These are phyloP conservation scores for Blastocladiella britannica DNA, from an alignment of 192 early-diverging fungal species.

Conservation along the genomic window DNA sequence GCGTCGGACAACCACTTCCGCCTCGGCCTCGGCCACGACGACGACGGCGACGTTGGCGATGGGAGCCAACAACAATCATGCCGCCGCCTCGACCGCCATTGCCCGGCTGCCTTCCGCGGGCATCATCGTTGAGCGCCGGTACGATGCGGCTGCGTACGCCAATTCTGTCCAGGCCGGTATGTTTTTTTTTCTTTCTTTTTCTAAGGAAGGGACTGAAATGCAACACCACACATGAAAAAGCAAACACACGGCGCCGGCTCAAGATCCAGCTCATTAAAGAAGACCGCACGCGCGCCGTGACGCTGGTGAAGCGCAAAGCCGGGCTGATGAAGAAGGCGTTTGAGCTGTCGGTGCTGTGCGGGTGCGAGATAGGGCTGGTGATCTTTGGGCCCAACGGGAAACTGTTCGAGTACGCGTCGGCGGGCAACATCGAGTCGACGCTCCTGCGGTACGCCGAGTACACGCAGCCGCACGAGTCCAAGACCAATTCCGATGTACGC, in stretches of 20 bases:
- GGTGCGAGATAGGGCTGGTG: constrained; percentile 83
- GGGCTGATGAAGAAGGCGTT: constrained; percentile 93
- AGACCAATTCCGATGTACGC: constrained; percentile 13
- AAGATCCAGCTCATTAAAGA: constrained; percentile 92
- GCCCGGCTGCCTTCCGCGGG: no score
- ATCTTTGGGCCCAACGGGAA: constrained; percentile 90
- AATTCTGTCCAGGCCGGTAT: no score
- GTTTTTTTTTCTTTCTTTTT: no score
- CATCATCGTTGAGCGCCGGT: no score
- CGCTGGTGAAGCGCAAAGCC: constrained; percentile 84
- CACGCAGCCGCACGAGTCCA: not conserved
- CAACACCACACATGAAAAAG: no score
- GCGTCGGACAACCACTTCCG: no score
- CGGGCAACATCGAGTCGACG: constrained; percentile 81
- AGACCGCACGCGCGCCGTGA: constrained; percentile 78
- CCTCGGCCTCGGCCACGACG: no score
- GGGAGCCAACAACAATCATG: no score
- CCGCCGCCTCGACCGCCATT: no score
- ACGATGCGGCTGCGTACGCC: no score
- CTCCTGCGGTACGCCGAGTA: constrained; percentile 57
- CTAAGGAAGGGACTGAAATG: no score
- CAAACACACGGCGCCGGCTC: constrained; percentile 86
- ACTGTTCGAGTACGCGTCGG: constrained; percentile 69
- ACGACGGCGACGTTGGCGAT: no score
- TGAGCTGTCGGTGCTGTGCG: constrained; percentile 63